Evolutionary conservation across 352 stramenopile genomes (phyloP), one percentile per base, ranked within the genome.

Genomic region (Phytophthora ramorum): DNA sequence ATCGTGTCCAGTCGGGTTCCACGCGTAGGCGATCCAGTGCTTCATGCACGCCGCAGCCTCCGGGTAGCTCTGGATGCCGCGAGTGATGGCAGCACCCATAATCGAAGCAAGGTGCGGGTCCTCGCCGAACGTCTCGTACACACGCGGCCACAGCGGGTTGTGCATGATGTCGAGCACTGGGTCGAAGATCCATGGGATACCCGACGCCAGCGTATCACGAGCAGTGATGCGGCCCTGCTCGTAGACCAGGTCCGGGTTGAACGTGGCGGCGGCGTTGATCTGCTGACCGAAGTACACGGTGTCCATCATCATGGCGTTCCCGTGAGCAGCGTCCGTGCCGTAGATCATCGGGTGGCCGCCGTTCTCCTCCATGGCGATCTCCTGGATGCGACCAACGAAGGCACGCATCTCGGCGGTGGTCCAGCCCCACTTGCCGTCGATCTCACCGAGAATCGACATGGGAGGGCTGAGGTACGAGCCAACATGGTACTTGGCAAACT

Each of bases 311-410:
- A 96, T 90, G 54, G 88, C 94, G 1, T 88, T 89, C 4, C 91
- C 91, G 52, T 97, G 91, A 10, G 93, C 85, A 28, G 80, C 90
- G 65, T 97, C 91, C 14, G 96, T 75, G 7, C 91, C 91, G 70
- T 90, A 97, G 51, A 97, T 77, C 14, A 90, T 74, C 1, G 83
- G 87, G 35, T 87, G 69, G 3, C 74, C 72, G 8, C 66, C 71
- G 28, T 86, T 83, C 28, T 89, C 71, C 24, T 91, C 59, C 65
- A 89, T 75, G 16, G 76, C 77, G 44, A 96, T 90, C n/a, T 78
- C n/a, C 66, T 97, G 87, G 24, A 97, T 88, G 45, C 78, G 55
- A 7, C 77, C 52, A n/a, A 94, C 78, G 7, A 90, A 68, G 1
- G 54, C 45, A 12, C 91, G 75, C 76, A 85, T 96, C 57, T 97